A percentile compares a stretch with the other conserved stretches of the same genome.
Evolutionary conservation across 352 stramenopile species (phyloP).

Genomic region (Pelagophyceae sp.): DNA sequence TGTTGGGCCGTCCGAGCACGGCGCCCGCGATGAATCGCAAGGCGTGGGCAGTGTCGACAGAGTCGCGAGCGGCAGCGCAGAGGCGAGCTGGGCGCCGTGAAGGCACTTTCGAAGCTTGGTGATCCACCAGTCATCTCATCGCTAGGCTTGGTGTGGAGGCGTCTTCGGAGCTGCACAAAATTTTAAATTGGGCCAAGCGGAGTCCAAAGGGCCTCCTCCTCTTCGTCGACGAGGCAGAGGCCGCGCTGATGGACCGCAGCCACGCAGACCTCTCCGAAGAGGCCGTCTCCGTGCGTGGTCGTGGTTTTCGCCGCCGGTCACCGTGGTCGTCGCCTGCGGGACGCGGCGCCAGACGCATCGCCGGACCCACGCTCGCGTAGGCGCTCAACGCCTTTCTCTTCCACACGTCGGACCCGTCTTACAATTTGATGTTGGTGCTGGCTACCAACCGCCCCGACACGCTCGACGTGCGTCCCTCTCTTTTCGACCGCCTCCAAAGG

Average conservation of each 20-base stretch:
- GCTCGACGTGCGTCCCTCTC: too few relatives aligned
- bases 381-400: constrained; percentile 67
- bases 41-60: too few relatives aligned
- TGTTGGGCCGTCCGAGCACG: too few relatives aligned
- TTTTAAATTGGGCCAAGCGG: constrained; percentile 60
- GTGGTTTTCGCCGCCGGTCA: too few relatives aligned
- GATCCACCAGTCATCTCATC: too few relatives aligned
- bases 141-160: constrained; percentile 57
- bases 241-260: constrained; percentile 58
- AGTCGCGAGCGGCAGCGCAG: too few relatives aligned
- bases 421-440: constrained; percentile 50
- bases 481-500: too few relatives aligned
- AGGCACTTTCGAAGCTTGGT: too few relatives aligned
- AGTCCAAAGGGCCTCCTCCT: constrained; percentile 52
- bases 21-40: too few relatives aligned
- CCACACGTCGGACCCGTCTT: constrained; percentile 44
- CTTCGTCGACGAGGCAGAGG: constrained; percentile 73
- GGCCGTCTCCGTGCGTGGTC: constrained; percentile 23
- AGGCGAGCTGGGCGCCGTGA: too few relatives aligned
- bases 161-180: constrained; percentile 62
- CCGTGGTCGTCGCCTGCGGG: too few relatives aligned
- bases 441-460: constrained; percentile 68
- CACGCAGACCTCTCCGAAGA: constrained; percentile 27
- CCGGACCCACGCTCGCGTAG: too few relatives aligned
- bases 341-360: constrained; percentile 61